phyloP scores from a whole-genome alignment of 352 stramenopile genomes.

The Hyaloperonospora brassicae region DNA sequence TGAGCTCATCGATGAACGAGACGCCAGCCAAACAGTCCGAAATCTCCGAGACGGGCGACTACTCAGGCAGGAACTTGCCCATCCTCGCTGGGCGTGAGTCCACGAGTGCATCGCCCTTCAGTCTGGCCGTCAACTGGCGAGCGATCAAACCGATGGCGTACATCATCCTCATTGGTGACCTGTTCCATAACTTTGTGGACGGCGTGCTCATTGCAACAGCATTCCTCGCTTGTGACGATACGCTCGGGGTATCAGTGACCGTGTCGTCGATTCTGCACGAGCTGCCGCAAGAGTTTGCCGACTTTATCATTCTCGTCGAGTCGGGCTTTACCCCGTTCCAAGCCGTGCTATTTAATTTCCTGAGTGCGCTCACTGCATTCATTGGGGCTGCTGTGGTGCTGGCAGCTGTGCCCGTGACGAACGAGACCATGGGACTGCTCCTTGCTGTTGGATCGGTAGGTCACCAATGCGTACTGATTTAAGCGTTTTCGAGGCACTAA shows the following conservation, averaged over 20 bases:
- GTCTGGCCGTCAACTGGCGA: conserved; percentile 29
- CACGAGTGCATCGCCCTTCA: conserved; percentile 19
- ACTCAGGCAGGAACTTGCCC: conserved; percentile 9
- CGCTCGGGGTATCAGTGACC: conserved; percentile 46
- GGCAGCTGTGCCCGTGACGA: conserved; percentile 41
- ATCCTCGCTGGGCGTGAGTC: conserved; percentile 9
- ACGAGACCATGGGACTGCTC: conserved; percentile 59
- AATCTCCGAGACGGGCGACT: conserved; percentile 18
- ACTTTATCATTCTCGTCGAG: conserved; percentile 81
- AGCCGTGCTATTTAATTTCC: conserved; percentile 77
- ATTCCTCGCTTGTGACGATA: conserved; percentile 43
- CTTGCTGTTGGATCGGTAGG: conserved; percentile 65
- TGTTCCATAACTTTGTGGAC: conserved; percentile 87
- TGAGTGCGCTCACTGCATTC: conserved; percentile 66
- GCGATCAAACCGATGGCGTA: conserved; percentile 46
- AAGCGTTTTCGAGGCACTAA: neutral
- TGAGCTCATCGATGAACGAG: conserved; percentile 6
- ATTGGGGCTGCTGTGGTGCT: conserved; percentile 62
- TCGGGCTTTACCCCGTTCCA: conserved; percentile 52
- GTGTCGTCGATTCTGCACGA: conserved; percentile 78
- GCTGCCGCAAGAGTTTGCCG: conserved; percentile 76
- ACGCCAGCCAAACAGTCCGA: conserved; percentile 16
- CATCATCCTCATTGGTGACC: conserved; percentile 76
- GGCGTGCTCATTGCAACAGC: conserved; percentile 61
- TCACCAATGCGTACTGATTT: conserved; percentile 9